Evolutionary conservation across 2,329 filamentous ascomycete genomes (phyloP).

Genomic region (Ophiocordyceps camponoti-saundersi): DNA sequence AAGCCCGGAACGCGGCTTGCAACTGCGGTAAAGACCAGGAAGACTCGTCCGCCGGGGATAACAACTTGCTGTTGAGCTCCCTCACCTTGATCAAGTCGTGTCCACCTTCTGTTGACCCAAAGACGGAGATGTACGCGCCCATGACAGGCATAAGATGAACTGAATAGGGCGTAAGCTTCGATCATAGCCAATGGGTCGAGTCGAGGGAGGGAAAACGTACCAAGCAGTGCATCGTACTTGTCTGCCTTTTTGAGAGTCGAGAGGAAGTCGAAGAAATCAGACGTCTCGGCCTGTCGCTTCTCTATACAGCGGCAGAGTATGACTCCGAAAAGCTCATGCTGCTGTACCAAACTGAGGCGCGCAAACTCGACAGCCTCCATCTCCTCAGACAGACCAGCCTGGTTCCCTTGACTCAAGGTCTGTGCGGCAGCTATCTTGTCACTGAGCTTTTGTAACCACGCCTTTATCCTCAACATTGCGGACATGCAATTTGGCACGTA

Average conservation of each 20-base stretch:
- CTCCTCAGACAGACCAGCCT: slow-evolving; percentile 37
- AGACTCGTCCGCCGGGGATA: slow-evolving; percentile 47
- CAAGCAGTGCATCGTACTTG: slow-evolving; percentile 52
- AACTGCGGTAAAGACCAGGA: slow-evolving; percentile 60
- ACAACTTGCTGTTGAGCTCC: slow-evolving; percentile 51
- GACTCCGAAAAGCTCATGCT: slow-evolving; percentile 78
- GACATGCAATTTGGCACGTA: slow-evolving; percentile 61
- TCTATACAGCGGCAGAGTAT: slow-evolving; percentile 67
- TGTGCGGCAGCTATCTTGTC: slow-evolving; percentile 63
- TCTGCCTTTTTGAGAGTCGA: slow-evolving; percentile 51
- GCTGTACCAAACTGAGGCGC: slow-evolving; percentile 61
- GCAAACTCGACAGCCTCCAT: slow-evolving; percentile 70
- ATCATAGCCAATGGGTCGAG: slow-evolving; percentile 1
- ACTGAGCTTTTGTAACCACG: slow-evolving; percentile 56
- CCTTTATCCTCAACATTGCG: slow-evolving; percentile 60
- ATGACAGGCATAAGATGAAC: slow-evolving; percentile 75
- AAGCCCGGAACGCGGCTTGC: slow-evolving; percentile 60
- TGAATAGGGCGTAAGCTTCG: slow-evolving; percentile 1
- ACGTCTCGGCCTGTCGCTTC: slow-evolving; percentile 48
- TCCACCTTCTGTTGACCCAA: slow-evolving; percentile 61
- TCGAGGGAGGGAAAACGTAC: slow-evolving; percentile 15
- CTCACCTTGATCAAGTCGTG: slow-evolving; percentile 52
- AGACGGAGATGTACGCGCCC: slow-evolving; percentile 58
- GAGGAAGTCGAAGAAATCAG: slow-evolving; percentile 61
- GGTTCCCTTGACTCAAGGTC: slow-evolving; percentile 50